These are phyloP conservation scores for Aspergillus sp. DNA, from an alignment of 2,329 filamentous ascomycete genomes.

Conservation along the genomic window DNA sequence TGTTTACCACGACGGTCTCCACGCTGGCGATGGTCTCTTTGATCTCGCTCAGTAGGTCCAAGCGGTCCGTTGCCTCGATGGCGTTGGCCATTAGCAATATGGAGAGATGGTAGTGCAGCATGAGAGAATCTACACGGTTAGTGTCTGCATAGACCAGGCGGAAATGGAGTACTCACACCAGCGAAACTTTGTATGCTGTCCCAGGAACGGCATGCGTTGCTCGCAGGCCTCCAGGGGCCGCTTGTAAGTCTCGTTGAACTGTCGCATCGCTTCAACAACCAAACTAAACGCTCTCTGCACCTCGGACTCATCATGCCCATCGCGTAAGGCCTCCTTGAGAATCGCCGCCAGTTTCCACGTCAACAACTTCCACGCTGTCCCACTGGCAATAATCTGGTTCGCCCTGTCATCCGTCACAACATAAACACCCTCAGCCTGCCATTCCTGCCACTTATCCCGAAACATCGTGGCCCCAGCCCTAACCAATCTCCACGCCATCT, in stretches of 20 bases:
- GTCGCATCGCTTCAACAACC: conserved; percentile 26
- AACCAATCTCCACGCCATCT: conserved; percentile 29
- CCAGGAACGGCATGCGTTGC: conserved; percentile 30
- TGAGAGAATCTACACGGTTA: conserved; percentile 22
- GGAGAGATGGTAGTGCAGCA: conserved; percentile 30
- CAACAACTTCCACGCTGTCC: conserved; percentile 27
- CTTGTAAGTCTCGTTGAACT: conserved; percentile 29
- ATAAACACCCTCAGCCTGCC: conserved; percentile 23
- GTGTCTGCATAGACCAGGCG: neutral
- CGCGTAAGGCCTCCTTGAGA: conserved; percentile 33
- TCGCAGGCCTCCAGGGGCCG: conserved; percentile 27
- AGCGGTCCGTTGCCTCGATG: conserved; percentile 25
- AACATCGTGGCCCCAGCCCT: conserved; percentile 28
- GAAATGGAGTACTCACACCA: conserved; percentile 26
- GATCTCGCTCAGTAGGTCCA: conserved; percentile 25
- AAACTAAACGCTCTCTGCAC: conserved; percentile 26
- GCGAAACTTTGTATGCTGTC: conserved; percentile 30
- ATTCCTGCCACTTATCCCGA: conserved; percentile 26
- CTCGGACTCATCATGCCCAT: conserved; percentile 30
- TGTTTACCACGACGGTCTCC: conserved; percentile 27
- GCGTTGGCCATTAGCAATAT: conserved; percentile 30
- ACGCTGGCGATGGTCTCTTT: conserved; percentile 22
- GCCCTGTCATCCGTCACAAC: conserved; percentile 25
- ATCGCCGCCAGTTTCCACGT: conserved; percentile 32
- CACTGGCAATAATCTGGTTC: conserved; percentile 30